These are phyloP conservation scores for Nicotiana obtusifolia DNA, from an alignment of 257 asterid genomes.

Conservation along the genomic window DNA sequence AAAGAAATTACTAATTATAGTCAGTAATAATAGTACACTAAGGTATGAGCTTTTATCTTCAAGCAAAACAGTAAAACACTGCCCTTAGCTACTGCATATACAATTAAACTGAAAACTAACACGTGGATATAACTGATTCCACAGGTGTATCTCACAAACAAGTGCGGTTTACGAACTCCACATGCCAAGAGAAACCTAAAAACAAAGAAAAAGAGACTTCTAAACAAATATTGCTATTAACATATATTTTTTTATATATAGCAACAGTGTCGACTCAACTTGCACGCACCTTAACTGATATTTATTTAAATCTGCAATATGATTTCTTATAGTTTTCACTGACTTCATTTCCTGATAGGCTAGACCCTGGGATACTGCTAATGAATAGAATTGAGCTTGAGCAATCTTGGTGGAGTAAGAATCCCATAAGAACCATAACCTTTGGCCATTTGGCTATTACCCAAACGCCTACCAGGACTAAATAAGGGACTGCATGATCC, in stretches of 20 bases:
- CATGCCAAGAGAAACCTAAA: background rate
- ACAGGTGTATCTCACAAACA: background rate
- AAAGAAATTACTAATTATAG: too few species aligned
- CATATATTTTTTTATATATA: background rate
- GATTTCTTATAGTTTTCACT: background rate
- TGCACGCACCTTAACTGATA: background rate
- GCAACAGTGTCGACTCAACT: background rate
- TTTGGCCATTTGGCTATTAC: slow-evolving; percentile 11
- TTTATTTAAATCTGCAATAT: background rate
- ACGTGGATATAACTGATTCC: background rate
- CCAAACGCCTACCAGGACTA: slow-evolving; percentile 15
- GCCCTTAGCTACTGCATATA: too few species aligned
- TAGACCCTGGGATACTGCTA: too few species aligned
- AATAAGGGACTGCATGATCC: slow-evolving; percentile 17
- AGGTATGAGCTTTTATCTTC: too few species aligned
- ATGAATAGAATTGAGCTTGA: slow-evolving; percentile 6
- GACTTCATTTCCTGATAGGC: background rate
- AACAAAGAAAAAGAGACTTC: background rate
- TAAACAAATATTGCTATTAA: background rate
- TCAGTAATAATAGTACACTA: too few species aligned
- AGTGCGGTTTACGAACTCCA: background rate
- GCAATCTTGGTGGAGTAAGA: slow-evolving; percentile 12
- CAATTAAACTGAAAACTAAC: too few species aligned
- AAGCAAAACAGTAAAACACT: too few species aligned
- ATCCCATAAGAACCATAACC: slow-evolving; percentile 7